These are phyloP conservation scores for Thalia dealbata DNA, from an alignment of 176 grass and related monocot genomes.

Conservation along the genomic window DNA sequence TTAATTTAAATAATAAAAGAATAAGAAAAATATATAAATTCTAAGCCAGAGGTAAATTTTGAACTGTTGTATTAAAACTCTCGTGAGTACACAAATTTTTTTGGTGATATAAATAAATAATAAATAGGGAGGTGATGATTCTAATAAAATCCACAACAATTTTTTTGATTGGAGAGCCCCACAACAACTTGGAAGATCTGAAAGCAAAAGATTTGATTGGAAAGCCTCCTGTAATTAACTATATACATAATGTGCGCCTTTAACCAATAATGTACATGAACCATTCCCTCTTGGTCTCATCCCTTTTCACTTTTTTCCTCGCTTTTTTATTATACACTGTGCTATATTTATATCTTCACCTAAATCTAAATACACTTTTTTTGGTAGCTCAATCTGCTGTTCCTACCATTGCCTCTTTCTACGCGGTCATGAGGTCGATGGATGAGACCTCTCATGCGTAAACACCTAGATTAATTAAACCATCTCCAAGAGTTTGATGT, in stretches of 20 bases:
- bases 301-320: conserved; percentile 24
- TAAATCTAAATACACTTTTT: conserved; percentile 24
- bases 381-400: conserved; percentile 17
- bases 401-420: conserved; percentile 1
- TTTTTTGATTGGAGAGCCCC: no score
- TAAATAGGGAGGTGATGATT: no score
- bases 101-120: no score
- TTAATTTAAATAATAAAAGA: no score
- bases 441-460: not conserved
- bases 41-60: no score
- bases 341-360: conserved; percentile 33
- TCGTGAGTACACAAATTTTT: no score
- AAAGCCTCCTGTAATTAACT: conserved; percentile 37
- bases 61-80: no score
- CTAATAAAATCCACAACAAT: no score
- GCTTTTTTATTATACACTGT: conserved; percentile 39
- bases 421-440: not conserved
- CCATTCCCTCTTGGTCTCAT: conserved; percentile 34
- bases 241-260: conserved; percentile 25
- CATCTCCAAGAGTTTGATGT: conserved; percentile 93
- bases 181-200: not conserved
- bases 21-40: no score
- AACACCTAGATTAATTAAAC: conserved; percentile 28
- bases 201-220: no score
- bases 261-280: conserved; percentile 89